phyloP scores from a whole-genome alignment of 768 basidiomycete species.

The Rubroboletus satanas region DNA sequence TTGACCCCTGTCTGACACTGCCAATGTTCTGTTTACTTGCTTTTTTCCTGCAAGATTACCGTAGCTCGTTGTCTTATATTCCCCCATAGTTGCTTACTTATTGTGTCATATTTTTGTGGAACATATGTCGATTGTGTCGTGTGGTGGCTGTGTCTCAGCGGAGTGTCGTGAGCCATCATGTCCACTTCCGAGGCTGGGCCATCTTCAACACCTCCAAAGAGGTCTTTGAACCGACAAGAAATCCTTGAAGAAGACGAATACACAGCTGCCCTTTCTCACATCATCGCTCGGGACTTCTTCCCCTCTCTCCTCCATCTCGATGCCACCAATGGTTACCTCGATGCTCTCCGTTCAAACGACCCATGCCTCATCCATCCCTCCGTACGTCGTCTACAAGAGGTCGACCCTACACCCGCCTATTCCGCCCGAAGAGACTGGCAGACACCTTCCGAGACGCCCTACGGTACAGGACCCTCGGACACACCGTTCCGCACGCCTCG shows the following conservation, averaged over 20 bases:
- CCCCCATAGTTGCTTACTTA: constrained; percentile 5
- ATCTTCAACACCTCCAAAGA: constrained; percentile 32
- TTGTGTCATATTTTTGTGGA: constrained; percentile 13
- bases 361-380: constrained; percentile 71
- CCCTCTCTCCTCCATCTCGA: constrained; percentile 88
- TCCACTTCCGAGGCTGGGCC: constrained; percentile 28
- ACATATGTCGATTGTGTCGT: background rate
- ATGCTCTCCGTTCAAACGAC: constrained; percentile 74
- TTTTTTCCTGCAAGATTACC: constrained; percentile 5
- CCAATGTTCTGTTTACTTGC: constrained; percentile 9
- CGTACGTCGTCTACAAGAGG: constrained; percentile 66
- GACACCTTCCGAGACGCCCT: constrained; percentile 65
- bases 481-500: constrained; percentile 56
- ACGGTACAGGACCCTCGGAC: constrained; percentile 52
- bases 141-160: constrained; percentile 12
- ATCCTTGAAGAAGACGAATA: constrained; percentile 94
- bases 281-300: constrained; percentile 98
- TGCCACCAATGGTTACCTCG: constrained; percentile 82
- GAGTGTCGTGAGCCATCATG: constrained; percentile 20
- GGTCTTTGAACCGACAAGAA: constrained; percentile 67
- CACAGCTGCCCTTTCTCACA: constrained; percentile 81
- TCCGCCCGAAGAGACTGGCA: constrained; percentile 34
- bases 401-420: constrained; percentile 48
- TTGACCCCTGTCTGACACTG: constrained; percentile 4
- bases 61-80: constrained; percentile 18